A percentile compares a stretch with the other conserved stretches of the same genome.
Evolutionary conservation across 1,284 basidiomycete genomes (phyloP).

Genomic region (Malassezia brasiliensis): DNA sequence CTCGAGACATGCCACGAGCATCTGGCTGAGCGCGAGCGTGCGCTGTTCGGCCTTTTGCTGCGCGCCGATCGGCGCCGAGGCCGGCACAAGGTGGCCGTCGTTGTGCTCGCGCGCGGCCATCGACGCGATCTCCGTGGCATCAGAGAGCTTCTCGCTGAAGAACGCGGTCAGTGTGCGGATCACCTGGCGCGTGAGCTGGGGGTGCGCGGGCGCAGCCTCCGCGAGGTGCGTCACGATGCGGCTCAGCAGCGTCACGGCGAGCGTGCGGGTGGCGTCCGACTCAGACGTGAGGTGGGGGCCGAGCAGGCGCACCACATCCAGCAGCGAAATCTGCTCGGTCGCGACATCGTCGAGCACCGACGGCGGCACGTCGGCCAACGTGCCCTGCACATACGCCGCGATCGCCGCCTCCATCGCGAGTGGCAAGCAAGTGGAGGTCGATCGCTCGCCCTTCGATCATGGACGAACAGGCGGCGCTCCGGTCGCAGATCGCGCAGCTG

Average conservation of each 20-base stretch:
- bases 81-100: slow-evolving; percentile 29
- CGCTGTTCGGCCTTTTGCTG: slow-evolving; percentile 25
- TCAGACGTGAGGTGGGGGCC: slow-evolving; percentile 79
- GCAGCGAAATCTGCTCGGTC: slow-evolving; percentile 49
- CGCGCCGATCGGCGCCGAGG: slow-evolving; percentile 23
- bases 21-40: slow-evolving; percentile 30
- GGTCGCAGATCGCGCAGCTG: slow-evolving; percentile 39
- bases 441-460: background rate
- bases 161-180: slow-evolving; percentile 65
- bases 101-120: slow-evolving; percentile 24
- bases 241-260: slow-evolving; percentile 56
- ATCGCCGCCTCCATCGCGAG: slow-evolving; percentile 18
- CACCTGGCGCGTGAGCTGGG: slow-evolving; percentile 63
- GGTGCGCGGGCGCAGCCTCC: background rate
- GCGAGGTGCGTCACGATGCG: slow-evolving; percentile 25
- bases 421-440: background rate
- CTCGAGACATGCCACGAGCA: slow-evolving; percentile 53
- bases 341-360: slow-evolving; percentile 26
- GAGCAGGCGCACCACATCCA: slow-evolving; percentile 74
- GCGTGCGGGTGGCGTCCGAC: slow-evolving; percentile 65
- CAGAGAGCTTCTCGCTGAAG: slow-evolving; percentile 75
- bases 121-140: slow-evolving; percentile 55
- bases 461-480: slow-evolving; percentile 26
- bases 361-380: slow-evolving; percentile 24
- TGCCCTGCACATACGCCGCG: slow-evolving; percentile 28